Evolutionary conservation across 495 filamentous ascomycete species (phyloP).

Genomic region (Penicillium canariense): DNA sequence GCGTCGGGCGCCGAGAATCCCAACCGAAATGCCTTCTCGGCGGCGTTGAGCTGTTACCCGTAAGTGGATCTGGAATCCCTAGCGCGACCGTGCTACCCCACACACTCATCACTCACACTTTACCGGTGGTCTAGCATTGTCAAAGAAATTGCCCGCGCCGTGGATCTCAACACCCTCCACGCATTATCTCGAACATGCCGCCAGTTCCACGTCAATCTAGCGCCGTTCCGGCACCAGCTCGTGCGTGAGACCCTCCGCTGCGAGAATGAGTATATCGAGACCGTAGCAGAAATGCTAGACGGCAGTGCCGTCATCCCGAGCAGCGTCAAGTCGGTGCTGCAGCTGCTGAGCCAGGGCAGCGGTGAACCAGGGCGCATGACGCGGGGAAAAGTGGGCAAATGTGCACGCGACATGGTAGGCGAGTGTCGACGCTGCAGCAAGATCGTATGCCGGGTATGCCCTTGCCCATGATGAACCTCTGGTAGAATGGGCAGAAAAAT

Average conservation of each 20-base stretch:
- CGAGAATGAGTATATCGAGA: constrained; percentile 60
- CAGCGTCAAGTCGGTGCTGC: constrained; percentile 39
- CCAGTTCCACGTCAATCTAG: constrained; percentile 69
- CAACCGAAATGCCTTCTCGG: constrained; percentile 69
- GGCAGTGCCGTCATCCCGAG: constrained; percentile 32
- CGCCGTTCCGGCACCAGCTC: constrained; percentile 71
- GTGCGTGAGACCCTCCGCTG: constrained; percentile 74
- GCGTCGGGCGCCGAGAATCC: constrained; percentile 36
- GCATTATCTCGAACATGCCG: constrained; percentile 76
- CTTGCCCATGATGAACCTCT: background rate
- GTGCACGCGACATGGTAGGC: constrained; percentile 80
- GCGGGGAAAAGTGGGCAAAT: constrained; percentile 66
- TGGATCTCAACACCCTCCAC: constrained; percentile 85
- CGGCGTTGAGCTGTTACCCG: constrained; percentile 88
- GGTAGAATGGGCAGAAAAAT: background rate
- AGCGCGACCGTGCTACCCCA: constrained; percentile 4
- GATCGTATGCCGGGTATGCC: constrained; percentile 70
- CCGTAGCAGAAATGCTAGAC: constrained; percentile 38
- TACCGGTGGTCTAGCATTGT: constrained; percentile 52
- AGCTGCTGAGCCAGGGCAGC: constrained; percentile 31
- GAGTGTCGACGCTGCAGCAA: constrained; percentile 76
- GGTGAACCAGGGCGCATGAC: constrained; percentile 42
- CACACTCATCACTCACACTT: constrained; percentile 13
- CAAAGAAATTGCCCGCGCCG: constrained; percentile 64
- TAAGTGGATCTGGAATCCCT: constrained; percentile 49